phyloP scores from a whole-genome alignment of 2,329 filamentous ascomycete species.

The Aspergillus unguis region DNA sequence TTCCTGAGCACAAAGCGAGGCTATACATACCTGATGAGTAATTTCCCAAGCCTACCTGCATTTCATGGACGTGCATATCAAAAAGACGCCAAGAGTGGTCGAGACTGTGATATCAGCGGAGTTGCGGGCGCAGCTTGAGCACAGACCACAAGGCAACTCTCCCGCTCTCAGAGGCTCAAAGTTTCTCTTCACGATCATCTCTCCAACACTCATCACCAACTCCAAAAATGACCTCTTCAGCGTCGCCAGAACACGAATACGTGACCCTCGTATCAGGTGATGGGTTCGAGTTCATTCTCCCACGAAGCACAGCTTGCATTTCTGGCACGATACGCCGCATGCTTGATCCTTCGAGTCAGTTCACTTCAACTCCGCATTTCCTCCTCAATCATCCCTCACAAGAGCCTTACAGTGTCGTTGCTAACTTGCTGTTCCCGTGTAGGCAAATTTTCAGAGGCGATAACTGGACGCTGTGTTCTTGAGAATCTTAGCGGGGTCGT shows the following conservation, averaged over 20 bases:
- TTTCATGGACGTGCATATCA: neutral
- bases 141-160: constrained; percentile 22
- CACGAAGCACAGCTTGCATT: constrained; percentile 58
- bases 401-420: too few species aligned
- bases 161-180: too few species aligned
- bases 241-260: constrained; percentile 45
- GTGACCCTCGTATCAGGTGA: constrained; percentile 64
- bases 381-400: too few species aligned
- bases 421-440: constrained; percentile 1
- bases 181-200: neutral
- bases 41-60: neutral
- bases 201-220: neutral
- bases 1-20: too few species aligned
- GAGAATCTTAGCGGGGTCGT: constrained; percentile 62
- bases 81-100: neutral
- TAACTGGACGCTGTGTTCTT: constrained; percentile 56
- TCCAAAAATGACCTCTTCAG: constrained; percentile 15
- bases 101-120: constrained; percentile 7
- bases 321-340: constrained; percentile 62
- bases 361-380: too few species aligned
- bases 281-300: constrained; percentile 62
- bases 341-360: constrained; percentile 60
- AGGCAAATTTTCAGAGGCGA: constrained; percentile 62
- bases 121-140: constrained; percentile 23
- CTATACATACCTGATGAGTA: neutral